Evolutionary conservation across 2,329 filamentous ascomycete genomes (phyloP).

Genomic region (Aureobasidium sp.): DNA sequence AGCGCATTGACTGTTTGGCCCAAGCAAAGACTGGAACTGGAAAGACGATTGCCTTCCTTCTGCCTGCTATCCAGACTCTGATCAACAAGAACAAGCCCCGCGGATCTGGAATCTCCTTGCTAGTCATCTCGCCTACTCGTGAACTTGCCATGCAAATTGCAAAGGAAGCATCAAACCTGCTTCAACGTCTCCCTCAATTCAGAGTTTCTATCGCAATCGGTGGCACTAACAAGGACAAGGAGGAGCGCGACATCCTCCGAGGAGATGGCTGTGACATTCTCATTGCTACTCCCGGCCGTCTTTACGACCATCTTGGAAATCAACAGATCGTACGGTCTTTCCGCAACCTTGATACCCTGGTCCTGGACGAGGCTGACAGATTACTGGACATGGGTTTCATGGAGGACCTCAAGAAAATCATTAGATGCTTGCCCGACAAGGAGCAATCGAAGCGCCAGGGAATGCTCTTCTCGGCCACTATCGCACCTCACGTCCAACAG

Average conservation of each 20-base stretch:
- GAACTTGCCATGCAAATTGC: constrained; percentile 58
- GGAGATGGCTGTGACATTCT: constrained; percentile 73
- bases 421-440: constrained; percentile 46
- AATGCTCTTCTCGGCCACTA: constrained; percentile 43
- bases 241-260: constrained; percentile 64
- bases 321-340: constrained; percentile 42
- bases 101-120: constrained; percentile 66
- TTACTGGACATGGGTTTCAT: constrained; percentile 56
- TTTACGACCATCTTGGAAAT: constrained; percentile 77
- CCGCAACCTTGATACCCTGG: constrained; percentile 37
- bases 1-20: constrained; percentile 47
- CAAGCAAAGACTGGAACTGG: constrained; percentile 83
- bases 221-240: constrained; percentile 34
- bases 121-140: constrained; percentile 75
- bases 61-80: constrained; percentile 82
- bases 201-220: constrained; percentile 46
- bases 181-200: constrained; percentile 72
- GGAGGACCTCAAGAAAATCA: constrained; percentile 45
- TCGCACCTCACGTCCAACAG: constrained; percentile 38
- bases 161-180: constrained; percentile 66
- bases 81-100: constrained; percentile 69
- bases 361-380: constrained; percentile 73
- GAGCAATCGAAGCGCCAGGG: constrained; percentile 40
- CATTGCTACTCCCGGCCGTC: constrained; percentile 78
- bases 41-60: constrained; percentile 87